Percentiles rank a stretch among this genome's conserved stretches.
Evolutionary conservation across 2,329 filamentous ascomycete genomes (phyloP).

Genomic region (Septoria linicola): DNA sequence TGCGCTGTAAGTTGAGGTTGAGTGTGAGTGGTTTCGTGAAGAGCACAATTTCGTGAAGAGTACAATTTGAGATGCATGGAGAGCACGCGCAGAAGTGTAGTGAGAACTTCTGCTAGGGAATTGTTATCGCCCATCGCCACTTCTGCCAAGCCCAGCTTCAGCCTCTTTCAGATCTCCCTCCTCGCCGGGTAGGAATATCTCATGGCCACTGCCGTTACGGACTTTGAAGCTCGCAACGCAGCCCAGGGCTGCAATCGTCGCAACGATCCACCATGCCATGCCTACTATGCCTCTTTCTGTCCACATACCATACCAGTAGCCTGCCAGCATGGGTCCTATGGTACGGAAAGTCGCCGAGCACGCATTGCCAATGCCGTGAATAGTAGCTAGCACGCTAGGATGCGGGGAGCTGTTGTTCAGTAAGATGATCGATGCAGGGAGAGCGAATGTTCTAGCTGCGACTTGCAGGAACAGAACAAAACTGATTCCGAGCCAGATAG

Average conservation of each 20-base stretch:
- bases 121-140: conserved; percentile 33
- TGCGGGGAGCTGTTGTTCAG: conserved; percentile 60
- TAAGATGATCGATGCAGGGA: conserved; percentile 57
- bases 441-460: conserved; percentile 66
- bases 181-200: conserved; percentile 55
- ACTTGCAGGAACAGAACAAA: conserved; percentile 68
- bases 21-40: no score
- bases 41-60: no score
- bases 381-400: conserved; percentile 55
- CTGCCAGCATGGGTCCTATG: conserved; percentile 55
- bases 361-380: conserved; percentile 60
- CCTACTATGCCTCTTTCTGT: conserved; percentile 56
- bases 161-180: conserved; percentile 37
- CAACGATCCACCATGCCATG: conserved; percentile 58
- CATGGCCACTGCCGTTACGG: conserved; percentile 64
- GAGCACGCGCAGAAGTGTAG: no score
- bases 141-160: conserved; percentile 30
- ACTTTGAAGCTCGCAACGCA: conserved; percentile 61
- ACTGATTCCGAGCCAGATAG: conserved; percentile 65
- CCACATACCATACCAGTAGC: conserved; percentile 55
- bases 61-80: no score
- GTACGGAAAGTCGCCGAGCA: conserved; percentile 56
- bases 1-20: no score
- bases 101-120: no score
- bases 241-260: conserved; percentile 55